Base-by-base conservation (phyloP, 805 yeast genomes). In the Cyberlindnera euphorbiae region DNA sequence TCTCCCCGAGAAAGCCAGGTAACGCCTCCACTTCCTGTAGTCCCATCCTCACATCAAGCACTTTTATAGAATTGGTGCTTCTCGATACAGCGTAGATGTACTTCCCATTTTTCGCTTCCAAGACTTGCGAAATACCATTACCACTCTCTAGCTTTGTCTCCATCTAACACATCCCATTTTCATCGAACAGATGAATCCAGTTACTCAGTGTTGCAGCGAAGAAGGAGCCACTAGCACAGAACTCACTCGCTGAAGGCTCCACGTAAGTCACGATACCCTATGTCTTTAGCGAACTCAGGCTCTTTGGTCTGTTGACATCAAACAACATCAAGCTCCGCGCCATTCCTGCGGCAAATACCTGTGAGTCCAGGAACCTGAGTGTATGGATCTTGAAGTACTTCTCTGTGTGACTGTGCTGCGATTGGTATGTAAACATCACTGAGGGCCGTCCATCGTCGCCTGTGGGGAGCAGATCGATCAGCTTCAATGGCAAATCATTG, bases 31-130 rank as follows among this genome's bases (percentile, higher is more conserved):
- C 39, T 26, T 29, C 28, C 10, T 34, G n/a, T 6, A 54, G 21
- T 12, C 39, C 46, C 63, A 59, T 55, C 19, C 74, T 39, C 4
- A 47, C 26, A 38, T 67, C 74, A 10, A 64, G 36, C 4, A 67
- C 47, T 5, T 56, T 56, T 16, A 67, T 60, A 2, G 13, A 28
- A 16, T 45, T 35, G 8, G 57, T 39, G 23, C 55, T 49, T 22
- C 74, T 47, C 22, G 57, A 49, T 1, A 64, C 18, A 1, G 54
- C 53, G 36, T 55, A 67, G 5, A 64, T 14, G 33, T 56, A 67
- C 26, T 56, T 58, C 5, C 62, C 66, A 46, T 63, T 66, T 2
- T 46, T 48, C 15, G 68, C 59, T 18, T 46, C 55, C 6, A 67
- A 14, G 0, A 66, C 26, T 42, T 67, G 72, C 12, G 48, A 53